Evolutionary conservation across 495 filamentous ascomycete species (phyloP), one percentile per base, ranked within the genome.

Genomic region (Venustampulla echinocandica): DNA sequence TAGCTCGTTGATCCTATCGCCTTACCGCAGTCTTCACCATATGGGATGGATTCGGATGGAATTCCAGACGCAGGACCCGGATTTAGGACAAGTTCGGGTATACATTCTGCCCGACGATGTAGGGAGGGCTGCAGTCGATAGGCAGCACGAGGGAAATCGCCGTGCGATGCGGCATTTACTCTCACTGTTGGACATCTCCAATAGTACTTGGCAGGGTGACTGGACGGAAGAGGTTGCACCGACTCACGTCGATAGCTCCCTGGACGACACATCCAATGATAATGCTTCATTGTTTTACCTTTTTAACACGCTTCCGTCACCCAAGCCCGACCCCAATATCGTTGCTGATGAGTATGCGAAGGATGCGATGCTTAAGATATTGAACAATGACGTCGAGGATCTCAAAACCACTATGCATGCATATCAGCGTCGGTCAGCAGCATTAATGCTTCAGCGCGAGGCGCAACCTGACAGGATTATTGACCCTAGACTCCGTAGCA

Each of bases 381-480:
- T 95, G 3, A 61, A 62, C 4, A 69, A 67, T 35, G 61, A 69
- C 6, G 59, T 85, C 0, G 58, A 64, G 3, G 83, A 83, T 0
- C 68, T 97, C 10, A 81, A 68, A 14, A 85, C 85, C 1, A 62
- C 61, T 1, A 66, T 95, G 1, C 86, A 90, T 61, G 68, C 74
- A 0, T 92, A 93, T 57, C 90, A 97, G 64, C 73, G 82, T 42
- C 76, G 83, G 36, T 89, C 87, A 0, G 87, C 85, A 10, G 87
- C 87, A 6, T 59, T 80, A 24, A 96, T 97, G 89, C 62, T 95
- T 18, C 84, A 94, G 55, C 78, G 83, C 38, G 90, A 97, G 61
- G 62, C 72, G 9, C 72, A 81, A 21, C 77, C 85, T 3, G 65
- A 68, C 10, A 69, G 72, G 40, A 69, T 77, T 35, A 62, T 86